Evolutionary conservation across 768 basidiomycete species (phyloP), one percentile per base, ranked within the genome.

Genomic region (Tephrocybe sp.): DNA sequence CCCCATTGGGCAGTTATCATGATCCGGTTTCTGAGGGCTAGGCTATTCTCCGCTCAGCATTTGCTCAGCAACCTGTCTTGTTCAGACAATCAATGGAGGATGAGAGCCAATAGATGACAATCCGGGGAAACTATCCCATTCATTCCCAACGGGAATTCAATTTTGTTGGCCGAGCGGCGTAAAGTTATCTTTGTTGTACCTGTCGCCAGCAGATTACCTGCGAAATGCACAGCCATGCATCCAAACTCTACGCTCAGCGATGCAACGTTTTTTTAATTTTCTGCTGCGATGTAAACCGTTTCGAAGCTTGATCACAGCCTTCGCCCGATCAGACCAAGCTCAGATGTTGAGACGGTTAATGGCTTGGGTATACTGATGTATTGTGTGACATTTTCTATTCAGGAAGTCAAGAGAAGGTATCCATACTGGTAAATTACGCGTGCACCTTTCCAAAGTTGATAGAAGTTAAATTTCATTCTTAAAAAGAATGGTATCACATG

Each of bases 211-310:
- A 20, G 20, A 14, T 11, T 18, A 26, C 12, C 6, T 36, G 28
- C 28, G 28, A 30, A 30, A 17, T 51, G 57, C 51, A 41, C 56
- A 48, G 50, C 51, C 18, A 24, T 36, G 57, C 59, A 53, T 58
- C 62, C 59, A 58, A 63, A 34, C 62, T 59, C 61, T 61, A 62
- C 47, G 54, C 56, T 58, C 50, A 56, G 48, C 51, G 33, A 47
- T 66, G 68, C 74, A 76, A 73, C 77, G 75, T 75, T 74, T 64
- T 68, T 75, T 77, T 78, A 70, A 78, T 78, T 64, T 68, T 64
- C 53, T 57, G 8, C 21, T 45, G 42, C n/a, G 37, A 23, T 42
- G 34, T 36, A 36, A 36, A 36, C n/a, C 37, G 45, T 50, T 42
- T 54, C 42, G 45, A 42, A 41, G 15, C 43, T 50, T 42, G 21